These are phyloP conservation scores for Dendrobium officinale DNA, from an alignment of 106 monocot genomes.

Conservation along the genomic window DNA sequence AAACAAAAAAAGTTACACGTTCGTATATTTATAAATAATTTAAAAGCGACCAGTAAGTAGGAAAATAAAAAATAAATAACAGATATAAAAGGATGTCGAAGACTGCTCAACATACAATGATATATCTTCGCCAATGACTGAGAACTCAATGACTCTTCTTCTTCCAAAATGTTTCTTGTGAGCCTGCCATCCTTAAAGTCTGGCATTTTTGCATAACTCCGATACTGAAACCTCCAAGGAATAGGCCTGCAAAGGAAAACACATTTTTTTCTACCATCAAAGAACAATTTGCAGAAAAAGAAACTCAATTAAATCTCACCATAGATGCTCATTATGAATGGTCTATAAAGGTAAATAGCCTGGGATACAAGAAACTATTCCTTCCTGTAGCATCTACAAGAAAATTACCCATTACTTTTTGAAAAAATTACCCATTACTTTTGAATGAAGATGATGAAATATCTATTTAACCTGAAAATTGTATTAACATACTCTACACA, in stretches of 20 bases:
- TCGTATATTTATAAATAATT: not conserved
- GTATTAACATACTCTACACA: not conserved
- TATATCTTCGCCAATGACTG: constrained; percentile 27
- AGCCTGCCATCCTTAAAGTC: constrained; percentile 18
- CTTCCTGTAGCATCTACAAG: not conserved
- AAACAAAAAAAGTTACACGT: constrained; percentile 6
- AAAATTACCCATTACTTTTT: too few species aligned
- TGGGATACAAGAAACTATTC: not conserved
- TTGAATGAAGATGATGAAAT: not conserved
- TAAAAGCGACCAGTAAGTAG: not conserved
- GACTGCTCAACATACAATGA: constrained; percentile 31
- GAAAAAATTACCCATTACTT: too few species aligned
- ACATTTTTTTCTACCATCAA: not conserved
- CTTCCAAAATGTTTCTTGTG: constrained; percentile 17
- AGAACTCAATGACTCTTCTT: constrained; percentile 16
- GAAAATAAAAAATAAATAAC: not conserved
- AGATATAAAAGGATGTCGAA: constrained; percentile 2
- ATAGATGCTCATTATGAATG: not conserved
- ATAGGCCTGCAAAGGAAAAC: constrained; percentile 20
- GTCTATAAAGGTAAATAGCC: not conserved
- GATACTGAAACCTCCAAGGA: constrained; percentile 10
- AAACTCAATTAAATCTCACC: not conserved
- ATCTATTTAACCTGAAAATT: not conserved
- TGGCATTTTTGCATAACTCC: constrained; percentile 25
- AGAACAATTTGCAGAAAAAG: not conserved